These are phyloP conservation scores for Bruguiera parviflora DNA, from an alignment of 345 rosid species.

Conservation along the genomic window DNA sequence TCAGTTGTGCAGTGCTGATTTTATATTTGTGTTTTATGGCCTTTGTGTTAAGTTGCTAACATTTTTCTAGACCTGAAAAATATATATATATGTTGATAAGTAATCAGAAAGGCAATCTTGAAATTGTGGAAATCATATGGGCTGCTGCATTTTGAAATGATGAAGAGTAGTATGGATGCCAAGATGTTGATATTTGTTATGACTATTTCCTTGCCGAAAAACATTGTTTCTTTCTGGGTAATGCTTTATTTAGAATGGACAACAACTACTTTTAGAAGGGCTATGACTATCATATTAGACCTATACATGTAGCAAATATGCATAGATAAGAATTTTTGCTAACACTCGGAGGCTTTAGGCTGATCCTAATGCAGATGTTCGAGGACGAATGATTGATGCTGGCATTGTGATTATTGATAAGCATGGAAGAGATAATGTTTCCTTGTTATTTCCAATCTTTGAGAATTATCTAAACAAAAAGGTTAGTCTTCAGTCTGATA, in stretches of 20 bases:
- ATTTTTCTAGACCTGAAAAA: no score
- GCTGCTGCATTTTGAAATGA: no score
- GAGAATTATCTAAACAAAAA: slow-evolving; percentile 91
- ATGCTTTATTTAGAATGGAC: neutral
- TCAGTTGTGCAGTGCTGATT: neutral
- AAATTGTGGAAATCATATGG: no score
- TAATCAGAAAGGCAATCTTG: no score
- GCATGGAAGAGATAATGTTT: slow-evolving; percentile 87
- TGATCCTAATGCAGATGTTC: slow-evolving; percentile 94
- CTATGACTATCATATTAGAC: no score
- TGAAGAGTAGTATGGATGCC: no score
- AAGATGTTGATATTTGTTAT: no score
- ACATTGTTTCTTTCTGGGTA: neutral
- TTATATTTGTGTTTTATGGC: neutral
- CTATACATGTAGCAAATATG: neutral
- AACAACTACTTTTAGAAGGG: neutral
- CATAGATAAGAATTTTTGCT: neutral
- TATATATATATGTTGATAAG: no score
- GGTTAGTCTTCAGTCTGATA: slow-evolving; percentile 42
- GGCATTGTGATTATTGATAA: slow-evolving; percentile 89
- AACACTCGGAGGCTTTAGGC: slow-evolving; percentile 47
- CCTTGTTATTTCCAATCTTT: slow-evolving; percentile 88
- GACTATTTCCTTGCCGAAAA: no score
- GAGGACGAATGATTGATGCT: slow-evolving; percentile 97
- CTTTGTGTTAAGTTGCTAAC: neutral